Evolutionary conservation across 2,329 filamentous ascomycete species (phyloP).

Genomic region (Aphanocladium album): DNA sequence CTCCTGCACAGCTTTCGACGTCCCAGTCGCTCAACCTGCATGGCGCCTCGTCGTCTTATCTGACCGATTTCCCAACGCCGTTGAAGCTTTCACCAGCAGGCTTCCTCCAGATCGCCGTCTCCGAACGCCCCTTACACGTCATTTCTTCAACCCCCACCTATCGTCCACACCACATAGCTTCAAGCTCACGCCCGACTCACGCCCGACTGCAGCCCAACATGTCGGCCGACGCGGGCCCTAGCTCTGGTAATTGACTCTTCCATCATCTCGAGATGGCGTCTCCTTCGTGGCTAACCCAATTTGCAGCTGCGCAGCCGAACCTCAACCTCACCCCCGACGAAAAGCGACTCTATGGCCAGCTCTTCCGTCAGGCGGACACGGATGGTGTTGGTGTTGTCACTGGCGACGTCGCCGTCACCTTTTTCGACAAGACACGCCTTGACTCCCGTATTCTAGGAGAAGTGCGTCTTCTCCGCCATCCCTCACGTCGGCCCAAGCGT

Average conservation of each 20-base stretch:
- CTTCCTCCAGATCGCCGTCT: neutral
- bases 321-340: slow-evolving; percentile 87
- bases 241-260: slow-evolving; percentile 7
- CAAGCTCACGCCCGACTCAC: neutral
- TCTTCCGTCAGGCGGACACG: slow-evolving; percentile 89
- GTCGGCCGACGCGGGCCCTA: slow-evolving; percentile 12
- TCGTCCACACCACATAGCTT: neutral
- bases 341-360: slow-evolving; percentile 87
- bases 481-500: neutral
- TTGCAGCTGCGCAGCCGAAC: slow-evolving; percentile 51
- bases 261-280: neutral
- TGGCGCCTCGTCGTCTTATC: slow-evolving; percentile 5
- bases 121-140: slow-evolving; percentile 4
- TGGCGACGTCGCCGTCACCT: slow-evolving; percentile 91
- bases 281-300: neutral
- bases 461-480: slow-evolving; percentile 46
- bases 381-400: slow-evolving; percentile 91
- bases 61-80: neutral
- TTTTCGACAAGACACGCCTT: slow-evolving; percentile 94
- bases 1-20: neutral
- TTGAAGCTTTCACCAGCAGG: neutral
- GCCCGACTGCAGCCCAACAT: slow-evolving; percentile 11
- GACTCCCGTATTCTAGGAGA: slow-evolving; percentile 82
- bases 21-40: slow-evolving; percentile 4
- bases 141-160: neutral